Conservation (phyloP, 345 rosid species). For the Syzygium aqueum region DNA sequence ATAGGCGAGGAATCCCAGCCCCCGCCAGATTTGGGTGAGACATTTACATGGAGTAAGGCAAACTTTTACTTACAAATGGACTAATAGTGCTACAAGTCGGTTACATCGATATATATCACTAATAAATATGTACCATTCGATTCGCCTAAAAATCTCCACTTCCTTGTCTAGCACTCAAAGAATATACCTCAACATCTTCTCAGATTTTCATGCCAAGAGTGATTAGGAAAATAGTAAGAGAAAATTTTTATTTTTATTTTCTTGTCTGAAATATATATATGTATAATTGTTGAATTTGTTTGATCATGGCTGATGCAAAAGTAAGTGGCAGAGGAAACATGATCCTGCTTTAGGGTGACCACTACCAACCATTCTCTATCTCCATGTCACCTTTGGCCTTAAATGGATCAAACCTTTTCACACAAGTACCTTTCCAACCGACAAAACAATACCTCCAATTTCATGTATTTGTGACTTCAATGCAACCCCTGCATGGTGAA, state of each 20-base stretch:
- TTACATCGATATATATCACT: not conserved
- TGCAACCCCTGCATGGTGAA: not conserved
- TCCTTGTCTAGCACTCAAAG: not conserved
- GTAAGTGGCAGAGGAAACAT: constrained; percentile 15
- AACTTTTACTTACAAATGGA: too few species aligned
- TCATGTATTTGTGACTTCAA: not conserved
- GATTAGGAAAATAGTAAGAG: not conserved
- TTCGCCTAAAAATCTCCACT: accelerated
- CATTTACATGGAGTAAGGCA: not conserved
- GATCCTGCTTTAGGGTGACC: constrained; percentile 4
- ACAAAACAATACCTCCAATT: not conserved
- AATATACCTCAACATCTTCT: not conserved
- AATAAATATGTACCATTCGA: not conserved
- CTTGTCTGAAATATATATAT: too few species aligned
- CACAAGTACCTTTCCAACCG: constrained; percentile 12
- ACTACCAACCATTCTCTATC: constrained; percentile 11
- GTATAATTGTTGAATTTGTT: not conserved
- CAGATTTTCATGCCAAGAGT: not conserved
- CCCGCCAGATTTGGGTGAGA: accelerated
- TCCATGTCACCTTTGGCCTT: not conserved
- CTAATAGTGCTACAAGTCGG: too few species aligned
- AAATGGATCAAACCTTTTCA: not conserved
- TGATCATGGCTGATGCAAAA: not conserved
- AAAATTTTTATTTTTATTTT: not conserved
- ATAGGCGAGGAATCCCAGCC: too few species aligned